These are phyloP conservation scores for Claviceps arundinis DNA, from an alignment of 2,329 filamentous ascomycete genomes.

Conservation along the genomic window DNA sequence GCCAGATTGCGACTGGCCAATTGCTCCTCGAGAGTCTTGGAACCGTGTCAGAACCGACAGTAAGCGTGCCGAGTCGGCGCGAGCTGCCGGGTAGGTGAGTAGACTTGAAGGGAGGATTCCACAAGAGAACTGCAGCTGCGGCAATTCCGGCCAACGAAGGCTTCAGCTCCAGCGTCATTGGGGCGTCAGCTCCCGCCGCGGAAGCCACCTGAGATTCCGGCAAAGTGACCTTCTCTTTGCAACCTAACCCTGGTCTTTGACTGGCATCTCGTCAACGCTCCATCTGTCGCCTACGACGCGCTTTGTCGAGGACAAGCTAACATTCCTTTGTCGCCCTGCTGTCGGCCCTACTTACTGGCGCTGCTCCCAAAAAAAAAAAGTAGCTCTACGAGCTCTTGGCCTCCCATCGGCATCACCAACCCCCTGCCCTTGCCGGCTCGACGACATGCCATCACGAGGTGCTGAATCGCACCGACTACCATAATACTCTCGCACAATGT, in stretches of 20 bases:
- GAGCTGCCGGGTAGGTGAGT: neutral
- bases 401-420: neutral
- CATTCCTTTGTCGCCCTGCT: neutral
- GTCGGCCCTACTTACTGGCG: neutral
- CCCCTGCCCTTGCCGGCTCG: neutral
- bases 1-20: neutral
- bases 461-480: conserved; percentile 6
- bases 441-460: conserved; percentile 16
- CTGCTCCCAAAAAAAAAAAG: neutral
- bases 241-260: neutral
- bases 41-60: too few relatives aligned
- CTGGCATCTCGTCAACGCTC: neutral
- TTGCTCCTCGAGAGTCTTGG: neutral
- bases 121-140: neutral
- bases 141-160: neutral
- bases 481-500: conserved; percentile 45
- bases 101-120: neutral
- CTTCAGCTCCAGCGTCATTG: neutral
- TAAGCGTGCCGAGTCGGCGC: too few relatives aligned
- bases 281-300: neutral
- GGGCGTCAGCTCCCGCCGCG: neutral
- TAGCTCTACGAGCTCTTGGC: neutral
- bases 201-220: too few relatives aligned
- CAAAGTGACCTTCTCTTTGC: too few relatives aligned
- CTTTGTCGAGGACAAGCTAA: neutral